These are phyloP conservation scores for Epichloe elymi DNA, from an alignment of 2,329 filamentous ascomycete species.

Conservation along the genomic window DNA sequence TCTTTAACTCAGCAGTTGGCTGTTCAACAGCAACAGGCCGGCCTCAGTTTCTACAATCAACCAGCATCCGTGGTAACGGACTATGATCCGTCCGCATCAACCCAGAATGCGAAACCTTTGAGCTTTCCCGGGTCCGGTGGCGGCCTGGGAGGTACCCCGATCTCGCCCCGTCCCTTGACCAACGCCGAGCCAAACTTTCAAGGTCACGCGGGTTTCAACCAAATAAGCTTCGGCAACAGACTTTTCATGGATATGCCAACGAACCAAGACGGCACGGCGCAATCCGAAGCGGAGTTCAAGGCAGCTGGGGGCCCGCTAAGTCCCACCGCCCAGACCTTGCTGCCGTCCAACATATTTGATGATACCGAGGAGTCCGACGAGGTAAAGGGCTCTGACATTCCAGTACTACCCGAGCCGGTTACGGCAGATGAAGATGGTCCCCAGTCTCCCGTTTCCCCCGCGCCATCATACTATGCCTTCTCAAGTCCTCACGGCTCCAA, in stretches of 20 bases:
- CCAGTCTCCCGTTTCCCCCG: conserved; percentile 49
- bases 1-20: conserved; percentile 34
- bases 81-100: conserved; percentile 28
- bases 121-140: conserved; percentile 15
- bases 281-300: conserved; percentile 51
- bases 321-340: conserved; percentile 58
- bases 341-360: conserved; percentile 56
- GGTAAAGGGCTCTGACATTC: conserved; percentile 20
- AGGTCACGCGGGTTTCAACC: conserved; percentile 40
- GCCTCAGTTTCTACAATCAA: conserved; percentile 31
- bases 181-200: conserved; percentile 28
- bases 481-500: conserved; percentile 50
- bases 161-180: conserved; percentile 3
- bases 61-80: conserved; percentile 32
- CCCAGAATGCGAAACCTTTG: conserved; percentile 31
- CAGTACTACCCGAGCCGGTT: conserved; percentile 20
- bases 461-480: conserved; percentile 40
- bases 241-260: conserved; percentile 38
- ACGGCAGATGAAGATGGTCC: conserved; percentile 28
- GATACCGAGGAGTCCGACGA: conserved; percentile 45
- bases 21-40: conserved; percentile 27
- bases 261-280: conserved; percentile 24
- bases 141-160: not conserved
- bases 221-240: conserved; percentile 37
- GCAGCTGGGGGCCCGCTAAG: conserved; percentile 58